Evolutionary conservation across 495 filamentous ascomycete species (phyloP), one percentile per base, ranked within the genome.

Genomic region (Penicillium egyptiacum): DNA sequence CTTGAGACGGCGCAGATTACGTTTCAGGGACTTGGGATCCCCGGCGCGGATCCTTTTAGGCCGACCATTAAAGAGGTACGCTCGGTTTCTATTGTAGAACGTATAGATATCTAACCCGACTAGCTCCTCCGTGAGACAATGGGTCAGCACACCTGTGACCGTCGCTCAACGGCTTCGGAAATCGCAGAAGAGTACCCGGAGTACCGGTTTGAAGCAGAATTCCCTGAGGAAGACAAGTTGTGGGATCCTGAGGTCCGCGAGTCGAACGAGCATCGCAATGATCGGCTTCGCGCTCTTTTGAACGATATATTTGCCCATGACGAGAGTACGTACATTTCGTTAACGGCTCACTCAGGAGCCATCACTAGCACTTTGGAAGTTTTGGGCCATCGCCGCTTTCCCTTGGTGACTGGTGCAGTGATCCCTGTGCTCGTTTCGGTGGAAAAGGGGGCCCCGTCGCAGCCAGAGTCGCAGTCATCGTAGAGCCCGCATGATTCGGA

Each of bases 111-210:
- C 30, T 12, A 26, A 49, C 6, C 0, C 3, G 23, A 30, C 19
- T 42, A 76, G 73, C 70, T 84, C 19, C 70, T 94, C 42, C 83
- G 91, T 30, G 91, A 96, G 69, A 81, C 83, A 1, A 80, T 92
- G 54, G 84, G 86, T 19, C 75, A 85, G 30, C 91, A 95, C 67
- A 94, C 90, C 8, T 96, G 91, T 73, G 91, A 96, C 70, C 81
- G 81, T 5, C 81, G 91, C 0, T 82, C 83, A 37, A 75, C 64
- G 23, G 82, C 82, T 58, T 74, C 82, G 6, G 78, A 68, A 51
- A 92, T 95, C 50, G 61, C 62, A 1, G 54, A 66, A 11, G 75
- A 72, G 40, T 91, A 84, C 58, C 88, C 89, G 0, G 54, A 50
- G 11, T 92, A 82, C 66, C 66, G 20, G 1, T 81, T 92, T 58